Evolutionary conservation across 768 basidiomycete genomes (phyloP), one percentile per base, ranked within the genome.

Genomic region (Leccinum arenicola): DNA sequence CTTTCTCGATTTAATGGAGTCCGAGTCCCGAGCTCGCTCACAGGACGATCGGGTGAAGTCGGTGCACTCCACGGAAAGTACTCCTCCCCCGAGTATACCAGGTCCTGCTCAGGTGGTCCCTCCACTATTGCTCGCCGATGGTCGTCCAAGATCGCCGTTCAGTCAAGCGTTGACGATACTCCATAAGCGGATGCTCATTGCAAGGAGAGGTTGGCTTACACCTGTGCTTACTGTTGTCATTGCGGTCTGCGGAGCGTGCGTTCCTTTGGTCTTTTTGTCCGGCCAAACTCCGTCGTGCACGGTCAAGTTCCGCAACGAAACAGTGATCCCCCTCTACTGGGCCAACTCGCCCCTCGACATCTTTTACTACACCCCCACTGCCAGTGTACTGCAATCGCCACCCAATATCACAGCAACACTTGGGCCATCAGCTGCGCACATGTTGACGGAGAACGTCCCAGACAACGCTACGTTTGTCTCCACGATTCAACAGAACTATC

Each of bases 121-220:
- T 35, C 57, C 62, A 36, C 63, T 66, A n/a, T 63, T 54, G 2
- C 69, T 85, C 60, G 63, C 77, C 2, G 77, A 75, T 52, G 87
- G 87, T 8, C 77, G 81, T 8, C 65, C 77, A 29, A 77, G 80
- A 11, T 83, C 84, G 3, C 83, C 86, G 6, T 75, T 87, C 61
- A 74, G 73, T 21, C 90, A 92, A 68, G 86, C 89, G 1, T 70
- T 84, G 56, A 90, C 88, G 0, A 88, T 93, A 56, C 85, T 89
- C 75, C 76, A 84, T 64, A 92, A 93, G 70, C 84, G 91, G 4
- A 66, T 76, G 5, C 73, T 91, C 23, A 80, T 92, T 52, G 75
- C 82, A 1, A 81, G 82, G 21, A 80, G 86, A 43, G 86, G 84
- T 61, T 93, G 88, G 88, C 70, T 93, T 17, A 80, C 85, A 0